Evolutionary conservation across 2,329 filamentous ascomycete genomes (phyloP).

Genomic region (Epichloe sp.): DNA sequence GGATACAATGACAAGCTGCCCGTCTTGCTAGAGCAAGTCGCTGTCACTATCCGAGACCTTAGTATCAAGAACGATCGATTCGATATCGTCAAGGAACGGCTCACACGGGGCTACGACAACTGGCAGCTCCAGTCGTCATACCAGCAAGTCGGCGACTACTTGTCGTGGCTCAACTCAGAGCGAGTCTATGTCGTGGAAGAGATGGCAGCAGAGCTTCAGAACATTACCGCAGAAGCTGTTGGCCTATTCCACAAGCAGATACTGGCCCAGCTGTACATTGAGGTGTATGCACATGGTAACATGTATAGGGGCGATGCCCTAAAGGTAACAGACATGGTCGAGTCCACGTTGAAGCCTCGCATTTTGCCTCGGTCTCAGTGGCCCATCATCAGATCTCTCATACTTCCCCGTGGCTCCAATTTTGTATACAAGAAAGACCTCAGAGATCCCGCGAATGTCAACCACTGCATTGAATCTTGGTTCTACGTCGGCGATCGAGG

Average conservation of each 20-base stretch:
- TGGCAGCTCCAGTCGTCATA: constrained; percentile 82
- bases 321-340: constrained; percentile 70
- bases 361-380: constrained; percentile 65
- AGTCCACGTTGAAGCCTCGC: constrained; percentile 62
- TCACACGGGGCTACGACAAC: constrained; percentile 67
- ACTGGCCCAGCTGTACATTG: constrained; percentile 72
- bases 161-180: constrained; percentile 66
- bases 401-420: constrained; percentile 69
- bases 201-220: constrained; percentile 60
- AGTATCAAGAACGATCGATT: constrained; percentile 80
- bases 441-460: constrained; percentile 79
- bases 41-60: constrained; percentile 71
- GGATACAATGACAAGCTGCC: constrained; percentile 96
- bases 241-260: constrained; percentile 67
- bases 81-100: constrained; percentile 76
- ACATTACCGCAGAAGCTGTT: constrained; percentile 62
- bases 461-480: constrained; percentile 72
- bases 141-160: constrained; percentile 74
- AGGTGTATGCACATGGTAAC: constrained; percentile 83
- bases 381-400: constrained; percentile 62
- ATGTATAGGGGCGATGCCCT: constrained; percentile 87
- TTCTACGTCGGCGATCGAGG: constrained; percentile 56
- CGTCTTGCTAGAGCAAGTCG: constrained; percentile 79
- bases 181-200: constrained; percentile 70
- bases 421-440: constrained; percentile 70